Conservation (phyloP, 1,139 yeast genomes). For the Candida sp. region DNA sequence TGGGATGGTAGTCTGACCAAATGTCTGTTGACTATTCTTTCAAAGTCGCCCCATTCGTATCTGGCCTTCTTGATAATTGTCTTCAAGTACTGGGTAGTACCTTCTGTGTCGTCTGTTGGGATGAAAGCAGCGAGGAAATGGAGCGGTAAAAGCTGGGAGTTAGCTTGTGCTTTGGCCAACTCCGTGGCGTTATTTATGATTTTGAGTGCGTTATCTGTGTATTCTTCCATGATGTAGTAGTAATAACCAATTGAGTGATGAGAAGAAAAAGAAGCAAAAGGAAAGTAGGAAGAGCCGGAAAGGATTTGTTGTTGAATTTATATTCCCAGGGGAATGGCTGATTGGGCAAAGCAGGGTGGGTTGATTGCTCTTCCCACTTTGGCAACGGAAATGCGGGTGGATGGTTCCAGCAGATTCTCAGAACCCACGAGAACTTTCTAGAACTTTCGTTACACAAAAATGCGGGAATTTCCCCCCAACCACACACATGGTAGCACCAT, state of each 20-base stretch:
- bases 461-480: too few species aligned
- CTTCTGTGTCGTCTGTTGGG: conserved; percentile 66
- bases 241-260: neutral
- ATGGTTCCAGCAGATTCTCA: neutral
- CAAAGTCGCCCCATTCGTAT: conserved; percentile 84
- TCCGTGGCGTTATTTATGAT: conserved; percentile 80
- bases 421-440: conserved; percentile 6
- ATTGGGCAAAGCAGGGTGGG: neutral
- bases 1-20: conserved; percentile 88
- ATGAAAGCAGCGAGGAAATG: conserved; percentile 95
- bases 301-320: neutral
- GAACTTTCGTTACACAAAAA: conserved; percentile 4
- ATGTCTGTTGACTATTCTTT: conserved; percentile 78
- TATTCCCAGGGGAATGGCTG: neutral
- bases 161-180: conserved; percentile 83
- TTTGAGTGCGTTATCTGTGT: conserved; percentile 92
- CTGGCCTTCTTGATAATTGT: conserved; percentile 89
- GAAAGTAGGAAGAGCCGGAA: neutral
- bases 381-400: neutral
- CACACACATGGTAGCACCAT: neutral
- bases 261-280: neutral
- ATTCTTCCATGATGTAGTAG: conserved; percentile 52
- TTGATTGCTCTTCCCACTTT: neutral
- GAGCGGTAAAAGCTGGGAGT: conserved; percentile 82
- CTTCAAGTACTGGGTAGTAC: conserved; percentile 72